phyloP scores from a whole-genome alignment of 164 flowering plant species.

The Vitis labrusca region DNA sequence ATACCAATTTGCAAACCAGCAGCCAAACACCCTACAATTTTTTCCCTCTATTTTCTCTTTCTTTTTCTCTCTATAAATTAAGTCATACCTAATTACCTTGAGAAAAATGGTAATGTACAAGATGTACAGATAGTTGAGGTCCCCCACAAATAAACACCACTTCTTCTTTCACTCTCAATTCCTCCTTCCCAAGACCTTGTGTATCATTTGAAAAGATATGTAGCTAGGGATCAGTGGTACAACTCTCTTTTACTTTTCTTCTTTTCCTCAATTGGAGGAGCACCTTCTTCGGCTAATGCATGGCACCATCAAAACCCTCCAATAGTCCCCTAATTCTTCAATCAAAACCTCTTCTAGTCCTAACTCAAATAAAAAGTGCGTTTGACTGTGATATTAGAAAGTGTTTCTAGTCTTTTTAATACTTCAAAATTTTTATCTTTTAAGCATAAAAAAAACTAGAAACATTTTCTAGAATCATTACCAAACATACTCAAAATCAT shows the following conservation, averaged over 20 bases:
- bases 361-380: background rate
- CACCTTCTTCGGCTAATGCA: background rate
- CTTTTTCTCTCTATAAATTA: conserved; percentile 1
- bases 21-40: conserved; percentile 6
- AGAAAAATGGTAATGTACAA: conserved; percentile 37
- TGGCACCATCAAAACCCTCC: conserved; percentile 6
- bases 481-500: background rate
- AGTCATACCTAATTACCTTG: conserved; percentile 28
- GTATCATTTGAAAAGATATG: background rate
- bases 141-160: conserved; percentile 13
- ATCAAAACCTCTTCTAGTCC: background rate
- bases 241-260: conserved; percentile 8
- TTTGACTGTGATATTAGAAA: too few relatives aligned
- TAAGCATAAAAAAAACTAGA: too few relatives aligned
- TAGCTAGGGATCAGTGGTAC: conserved; percentile 4
- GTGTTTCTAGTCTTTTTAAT: too few relatives aligned
- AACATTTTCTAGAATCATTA: too few relatives aligned
- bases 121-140: conserved; percentile 26
- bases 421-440: too few relatives aligned
- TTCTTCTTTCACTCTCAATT: background rate
- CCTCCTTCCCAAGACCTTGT: background rate
- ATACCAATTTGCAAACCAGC: conserved; percentile 8
- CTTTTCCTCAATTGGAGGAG: conserved; percentile 20
- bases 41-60: background rate
- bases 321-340: background rate